phyloP scores from a whole-genome alignment of 2,329 filamentous ascomycete species.

The Cordyceps militaris region DNA sequence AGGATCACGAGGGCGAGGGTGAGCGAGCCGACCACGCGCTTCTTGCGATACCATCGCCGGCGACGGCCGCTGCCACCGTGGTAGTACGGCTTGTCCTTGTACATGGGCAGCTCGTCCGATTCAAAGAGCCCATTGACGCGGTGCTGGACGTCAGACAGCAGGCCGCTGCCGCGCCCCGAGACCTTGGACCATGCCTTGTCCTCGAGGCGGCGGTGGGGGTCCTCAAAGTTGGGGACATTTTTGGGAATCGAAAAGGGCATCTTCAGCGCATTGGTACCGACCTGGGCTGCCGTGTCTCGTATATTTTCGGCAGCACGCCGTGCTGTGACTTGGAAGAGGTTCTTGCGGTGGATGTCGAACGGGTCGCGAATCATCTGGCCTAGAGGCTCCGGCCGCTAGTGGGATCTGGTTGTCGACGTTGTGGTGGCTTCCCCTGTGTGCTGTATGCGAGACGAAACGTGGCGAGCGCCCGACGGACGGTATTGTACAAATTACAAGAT shows the following conservation, averaged over 20 bases:
- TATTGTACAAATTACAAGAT: too few species aligned
- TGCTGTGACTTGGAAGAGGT: slow-evolving; percentile 43
- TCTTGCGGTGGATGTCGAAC: slow-evolving; percentile 36
- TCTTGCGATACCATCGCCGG: slow-evolving; percentile 52
- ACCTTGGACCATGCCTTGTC: slow-evolving; percentile 57
- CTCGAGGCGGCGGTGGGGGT: slow-evolving; percentile 57
- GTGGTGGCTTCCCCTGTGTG: slow-evolving; percentile 1
- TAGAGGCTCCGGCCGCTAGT: slow-evolving; percentile 17
- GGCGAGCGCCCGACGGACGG: not conserved
- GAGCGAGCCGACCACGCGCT: slow-evolving; percentile 51
- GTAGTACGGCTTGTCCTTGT: slow-evolving; percentile 95
- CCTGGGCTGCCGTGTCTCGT: slow-evolving; percentile 42
- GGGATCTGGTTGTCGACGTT: not conserved
- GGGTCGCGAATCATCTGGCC: slow-evolving; percentile 35
- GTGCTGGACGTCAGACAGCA: slow-evolving; percentile 50
- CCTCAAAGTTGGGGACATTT: slow-evolving; percentile 62
- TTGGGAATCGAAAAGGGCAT: slow-evolving; percentile 63
- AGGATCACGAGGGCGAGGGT: slow-evolving; percentile 49
- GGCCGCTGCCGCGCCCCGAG: slow-evolving; percentile 27
- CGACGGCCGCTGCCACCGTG: slow-evolving; percentile 56
- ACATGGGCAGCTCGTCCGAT: slow-evolving; percentile 66
- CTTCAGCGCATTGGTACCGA: slow-evolving; percentile 41
- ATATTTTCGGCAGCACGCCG: slow-evolving; percentile 37
- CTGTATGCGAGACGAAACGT: not conserved
- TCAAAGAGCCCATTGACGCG: slow-evolving; percentile 61